phyloP scores from a whole-genome alignment of 202 grass and related monocot species.

The Zizania palustris region DNA sequence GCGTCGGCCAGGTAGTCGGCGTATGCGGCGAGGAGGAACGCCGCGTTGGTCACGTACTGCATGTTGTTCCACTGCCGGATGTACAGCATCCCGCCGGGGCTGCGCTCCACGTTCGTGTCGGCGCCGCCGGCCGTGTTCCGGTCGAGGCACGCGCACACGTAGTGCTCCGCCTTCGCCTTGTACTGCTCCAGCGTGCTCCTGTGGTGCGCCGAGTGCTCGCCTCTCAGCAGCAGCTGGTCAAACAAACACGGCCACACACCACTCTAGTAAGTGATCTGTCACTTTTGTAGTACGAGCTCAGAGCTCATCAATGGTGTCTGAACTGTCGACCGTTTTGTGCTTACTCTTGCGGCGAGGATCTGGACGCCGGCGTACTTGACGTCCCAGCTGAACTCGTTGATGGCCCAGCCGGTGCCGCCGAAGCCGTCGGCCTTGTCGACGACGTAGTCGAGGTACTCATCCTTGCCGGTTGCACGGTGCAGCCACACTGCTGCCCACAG shows the following conservation, averaged over 20 bases:
- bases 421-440: constrained; percentile 66
- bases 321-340: not conserved
- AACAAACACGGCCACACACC: no score
- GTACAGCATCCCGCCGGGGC: constrained; percentile 76
- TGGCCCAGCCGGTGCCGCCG: constrained; percentile 86
- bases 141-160: constrained; percentile 71
- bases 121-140: constrained; percentile 52
- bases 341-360: constrained; percentile 73
- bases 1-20: constrained; percentile 49
- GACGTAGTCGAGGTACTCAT: constrained; percentile 69
- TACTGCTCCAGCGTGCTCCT: constrained; percentile 64
- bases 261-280: not conserved
- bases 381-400: constrained; percentile 98
- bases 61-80: constrained; percentile 96
- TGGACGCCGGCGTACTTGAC: constrained; percentile 95
- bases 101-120: constrained; percentile 67
- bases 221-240: constrained; percentile 51
- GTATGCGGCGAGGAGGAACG: constrained; percentile 75
- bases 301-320: no score
- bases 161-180: constrained; percentile 81
- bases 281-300: no score
- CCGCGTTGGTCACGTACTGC: constrained; percentile 85
- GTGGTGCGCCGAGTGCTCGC: constrained; percentile 45
- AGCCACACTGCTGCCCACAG: constrained; percentile 95
- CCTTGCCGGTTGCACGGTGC: constrained; percentile 65